phyloP scores from a whole-genome alignment of 192 early-diverging fungal species.

The Gaertneriomyces semiglobifer region DNA sequence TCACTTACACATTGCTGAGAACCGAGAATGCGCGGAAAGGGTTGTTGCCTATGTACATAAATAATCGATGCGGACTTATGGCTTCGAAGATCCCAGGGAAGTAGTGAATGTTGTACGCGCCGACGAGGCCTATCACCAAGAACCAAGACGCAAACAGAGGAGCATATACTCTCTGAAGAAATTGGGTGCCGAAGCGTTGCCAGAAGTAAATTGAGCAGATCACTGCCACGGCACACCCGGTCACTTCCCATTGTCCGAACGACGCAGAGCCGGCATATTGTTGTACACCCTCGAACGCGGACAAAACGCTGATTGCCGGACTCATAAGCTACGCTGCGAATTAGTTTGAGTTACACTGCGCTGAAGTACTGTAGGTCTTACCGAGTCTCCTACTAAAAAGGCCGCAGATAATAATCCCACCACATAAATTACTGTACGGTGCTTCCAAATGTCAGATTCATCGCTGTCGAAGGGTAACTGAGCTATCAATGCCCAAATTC shows the following conservation, averaged over 20 bases:
- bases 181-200: slow-evolving; percentile 52
- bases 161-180: slow-evolving; percentile 33
- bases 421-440: slow-evolving; percentile 25
- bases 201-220: slow-evolving; percentile 41
- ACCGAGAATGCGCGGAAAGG: slow-evolving; percentile 23
- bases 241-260: slow-evolving; percentile 11
- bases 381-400: slow-evolving; percentile 43
- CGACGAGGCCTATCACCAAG: slow-evolving; percentile 38
- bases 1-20: slow-evolving; percentile 43
- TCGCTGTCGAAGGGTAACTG: slow-evolving; percentile 39
- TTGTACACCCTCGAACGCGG: slow-evolving; percentile 40
- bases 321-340: slow-evolving; percentile 27
- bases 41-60: slow-evolving; percentile 31
- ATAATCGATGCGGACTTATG: slow-evolving; percentile 45
- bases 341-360: slow-evolving; percentile 17
- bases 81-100: slow-evolving; percentile 36
- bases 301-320: slow-evolving; percentile 39
- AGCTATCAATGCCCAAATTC: slow-evolving; percentile 53
- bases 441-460: slow-evolving; percentile 28
- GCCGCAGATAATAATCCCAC: slow-evolving; percentile 36
- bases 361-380: slow-evolving; percentile 15
- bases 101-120: slow-evolving; percentile 50
- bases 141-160: slow-evolving; percentile 53
- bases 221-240: slow-evolving; percentile 34
- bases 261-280: slow-evolving; percentile 22